A percentile compares a stretch with the other conserved stretches of the same genome.
Conservation (phyloP, 306 rosid species). For the Dalbergia cultrata region DNA sequence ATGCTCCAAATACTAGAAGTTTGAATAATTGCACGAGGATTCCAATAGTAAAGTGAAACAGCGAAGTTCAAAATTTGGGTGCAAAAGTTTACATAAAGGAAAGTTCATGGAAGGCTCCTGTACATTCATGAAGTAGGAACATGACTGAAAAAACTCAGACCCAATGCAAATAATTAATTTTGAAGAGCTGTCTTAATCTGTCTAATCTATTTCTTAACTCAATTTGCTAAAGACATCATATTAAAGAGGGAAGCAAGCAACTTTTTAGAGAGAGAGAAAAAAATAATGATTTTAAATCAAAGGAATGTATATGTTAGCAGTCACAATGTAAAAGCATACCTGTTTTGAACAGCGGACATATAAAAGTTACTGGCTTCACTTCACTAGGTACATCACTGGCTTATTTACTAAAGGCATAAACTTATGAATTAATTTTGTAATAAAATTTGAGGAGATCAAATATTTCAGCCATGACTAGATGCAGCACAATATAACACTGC, state of each 20-base stretch:
- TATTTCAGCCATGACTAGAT: conserved; percentile 35
- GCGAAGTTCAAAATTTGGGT: not conserved
- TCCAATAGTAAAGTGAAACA: not conserved
- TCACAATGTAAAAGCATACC: conserved; percentile 40
- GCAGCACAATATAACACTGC: conserved; percentile 36
- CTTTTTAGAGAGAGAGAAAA: not conserved
- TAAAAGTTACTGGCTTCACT: conserved; percentile 42
- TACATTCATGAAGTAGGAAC: not conserved
- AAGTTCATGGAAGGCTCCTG: not conserved
- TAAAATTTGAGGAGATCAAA: conserved; percentile 8
- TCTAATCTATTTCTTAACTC: not conserved
- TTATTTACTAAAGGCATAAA: conserved; percentile 43
- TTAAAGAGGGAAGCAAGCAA: conserved; percentile 32
- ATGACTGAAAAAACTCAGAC: not conserved
- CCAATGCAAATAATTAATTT: not conserved
- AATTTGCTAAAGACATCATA: conserved; percentile 2
- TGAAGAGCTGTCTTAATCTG: not conserved
- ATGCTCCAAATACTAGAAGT: not conserved
- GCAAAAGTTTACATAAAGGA: not conserved
- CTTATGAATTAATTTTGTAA: conserved; percentile 28
- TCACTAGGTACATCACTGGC: conserved; percentile 44
- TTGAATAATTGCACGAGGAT: not conserved
- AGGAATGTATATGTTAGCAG: conserved; percentile 4
- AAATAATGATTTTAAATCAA: conserved; percentile 12
- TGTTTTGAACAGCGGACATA: conserved; percentile 35